Base-by-base conservation (phyloP, 352 stramenopile genomes). In the Globisporangium spinosum region DNA sequence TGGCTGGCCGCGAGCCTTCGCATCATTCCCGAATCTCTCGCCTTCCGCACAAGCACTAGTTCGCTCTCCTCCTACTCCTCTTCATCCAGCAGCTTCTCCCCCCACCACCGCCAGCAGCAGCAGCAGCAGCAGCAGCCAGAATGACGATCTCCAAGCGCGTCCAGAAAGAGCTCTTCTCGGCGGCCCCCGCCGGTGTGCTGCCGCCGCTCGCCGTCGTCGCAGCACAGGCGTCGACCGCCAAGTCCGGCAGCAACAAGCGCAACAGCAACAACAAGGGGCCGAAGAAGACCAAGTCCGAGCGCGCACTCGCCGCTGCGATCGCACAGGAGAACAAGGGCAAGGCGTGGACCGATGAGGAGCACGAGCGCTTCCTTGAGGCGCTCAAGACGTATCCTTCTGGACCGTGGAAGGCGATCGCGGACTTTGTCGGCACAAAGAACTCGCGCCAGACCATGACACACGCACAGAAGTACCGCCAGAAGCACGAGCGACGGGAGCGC, bases 81-180 rank as follows among this genome's bases (percentile, higher is more conserved):
- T 3, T 15, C 35, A 45, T 45, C 4, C 38, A 17, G 38, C 13
- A 45, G 38, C 38, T 45, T 12, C 38, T 32, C 29, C 25, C 25
- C 25, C 25, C 2, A 29, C 25, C 29, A 32, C 29, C 29, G n/a
- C n/a, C n/a, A n/a, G n/a, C n/a, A 29, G 3, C 12, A 32, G 10
- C 35, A 40, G 47, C 55, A 62, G 17, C 15, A 58, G 4, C 40
- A 35, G 51, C 55, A 68, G 34, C 17, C 23, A 68, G 27, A 32
- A 85, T 85, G 77, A 85, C 77, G 65, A 85, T 85, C 76, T 83
- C 77, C 63, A 83, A 81, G 69, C 77, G 77, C 69, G 77, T 85
- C n/a, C 77, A 85, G 45, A 80, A 80, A 34, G 77, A 85, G 54
- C 74, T 85, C 17, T 75, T 81, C 55, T 76, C 80, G 62, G 74